Base-by-base conservation (phyloP, 2,329 filamentous ascomycete species). In the Cordyceps tenuipes region DNA sequence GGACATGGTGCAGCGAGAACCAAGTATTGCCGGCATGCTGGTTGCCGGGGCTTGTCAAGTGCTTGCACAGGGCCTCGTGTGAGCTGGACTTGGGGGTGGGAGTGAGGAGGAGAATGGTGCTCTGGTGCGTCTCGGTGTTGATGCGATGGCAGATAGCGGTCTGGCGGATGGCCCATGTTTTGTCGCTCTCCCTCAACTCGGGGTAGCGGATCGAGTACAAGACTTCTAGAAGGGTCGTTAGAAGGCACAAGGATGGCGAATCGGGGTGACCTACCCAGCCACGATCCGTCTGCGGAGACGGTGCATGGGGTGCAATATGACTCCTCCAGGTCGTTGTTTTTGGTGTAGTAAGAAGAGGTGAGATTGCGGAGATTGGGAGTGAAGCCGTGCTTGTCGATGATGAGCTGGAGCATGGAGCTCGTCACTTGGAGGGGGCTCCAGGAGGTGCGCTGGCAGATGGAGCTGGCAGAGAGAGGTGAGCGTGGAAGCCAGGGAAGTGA, bases 391-490 rank as follows among this genome's bases (percentile, higher is more conserved):
- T 62, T 63, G 5, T 63, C 59, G 5, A 66, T 63, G 49, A 70
- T 63, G 21, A 63, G 59, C 3, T 67, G 62, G 5, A 70, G 61
- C 62, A 69, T 64, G 1, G 60, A 62, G 47, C 44, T 62, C 2
- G 67, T 67, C 44, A 68, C 56, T 52, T 70, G 66, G 10, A 70
- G 52, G 3, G 67, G 64, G 15, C 63, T 63, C 68, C 68, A 70
- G 10, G 68, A 70, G 34, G 64, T 70, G 46, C 61, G 63, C 60
- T 69, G 68, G 41, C 68, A 69, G 60, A 70, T 66, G 5, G 68
- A 70, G 51, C 68, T 70, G 36, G 39, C 23, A n/a, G 7, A 13
- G 41, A 4, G 15, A 46, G 43, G 46, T 55, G 19, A 55, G 52
- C 52, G 10, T 34, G 43, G 41, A 26, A 17, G 51, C 39, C 36